phyloP scores from a whole-genome alignment of 495 filamentous ascomycete species.

The Rostrohypoxylon terebratum region DNA sequence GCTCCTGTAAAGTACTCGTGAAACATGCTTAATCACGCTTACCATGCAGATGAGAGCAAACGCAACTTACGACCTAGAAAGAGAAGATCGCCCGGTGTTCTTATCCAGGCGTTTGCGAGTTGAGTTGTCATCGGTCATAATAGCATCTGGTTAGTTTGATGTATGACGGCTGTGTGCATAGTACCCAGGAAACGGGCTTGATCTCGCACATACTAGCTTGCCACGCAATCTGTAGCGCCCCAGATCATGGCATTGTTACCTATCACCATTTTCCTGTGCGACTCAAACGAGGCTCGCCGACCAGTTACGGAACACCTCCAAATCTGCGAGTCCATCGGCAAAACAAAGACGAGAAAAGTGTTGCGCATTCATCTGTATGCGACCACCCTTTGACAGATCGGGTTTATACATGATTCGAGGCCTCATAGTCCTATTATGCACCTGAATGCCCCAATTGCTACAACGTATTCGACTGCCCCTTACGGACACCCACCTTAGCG shows the following conservation, averaged over 20 bases:
- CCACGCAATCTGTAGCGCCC: slow-evolving; percentile 11
- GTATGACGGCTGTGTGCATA: slow-evolving; percentile 19
- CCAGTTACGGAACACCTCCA: slow-evolving; percentile 28
- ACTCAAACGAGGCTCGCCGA: slow-evolving; percentile 3
- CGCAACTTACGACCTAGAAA: neutral
- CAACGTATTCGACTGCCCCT: slow-evolving; percentile 17
- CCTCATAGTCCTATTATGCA: slow-evolving; percentile 7
- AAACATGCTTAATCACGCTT: slow-evolving; percentile 2
- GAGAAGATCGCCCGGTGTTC: neutral
- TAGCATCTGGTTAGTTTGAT: neutral
- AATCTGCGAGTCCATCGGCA: slow-evolving; percentile 8
- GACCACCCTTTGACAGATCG: slow-evolving; percentile 20
- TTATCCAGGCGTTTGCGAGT: slow-evolving; percentile 17
- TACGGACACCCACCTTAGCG: slow-evolving; percentile 20
- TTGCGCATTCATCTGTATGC: slow-evolving; percentile 29
- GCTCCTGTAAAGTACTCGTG: neutral
- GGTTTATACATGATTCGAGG: slow-evolving; percentile 37
- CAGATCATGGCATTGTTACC: slow-evolving; percentile 3
- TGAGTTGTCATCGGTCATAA: slow-evolving; percentile 2
- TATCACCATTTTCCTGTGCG: slow-evolving; percentile 12
- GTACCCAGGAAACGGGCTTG: neutral
- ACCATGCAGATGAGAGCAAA: neutral
- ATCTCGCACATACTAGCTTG: neutral
- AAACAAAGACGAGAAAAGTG: slow-evolving; percentile 9
- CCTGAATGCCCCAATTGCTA: neutral